Evolutionary conservation across 495 filamentous ascomycete genomes (phyloP).

Genomic region (Cudoniella acicularis): DNA sequence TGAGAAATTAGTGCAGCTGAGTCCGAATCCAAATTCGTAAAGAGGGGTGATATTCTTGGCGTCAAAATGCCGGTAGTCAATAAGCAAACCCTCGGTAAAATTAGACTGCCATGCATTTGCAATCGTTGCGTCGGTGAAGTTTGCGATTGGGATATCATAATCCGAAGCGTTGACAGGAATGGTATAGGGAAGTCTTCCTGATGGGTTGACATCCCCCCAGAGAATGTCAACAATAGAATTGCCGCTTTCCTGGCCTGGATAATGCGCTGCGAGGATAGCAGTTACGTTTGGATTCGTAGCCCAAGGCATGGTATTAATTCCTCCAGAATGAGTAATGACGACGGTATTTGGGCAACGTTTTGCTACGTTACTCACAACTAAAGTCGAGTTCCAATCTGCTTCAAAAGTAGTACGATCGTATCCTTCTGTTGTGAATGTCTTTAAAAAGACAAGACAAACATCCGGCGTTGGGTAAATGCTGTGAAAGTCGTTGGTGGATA

Average conservation of each 20-base stretch:
- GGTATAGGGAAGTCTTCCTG: conserved; percentile 84
- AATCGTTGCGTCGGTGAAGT: conserved; percentile 42
- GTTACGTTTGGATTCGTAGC: conserved; percentile 64
- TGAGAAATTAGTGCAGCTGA: conserved; percentile 65
- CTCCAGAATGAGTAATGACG: conserved; percentile 84
- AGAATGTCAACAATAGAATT: conserved; percentile 84
- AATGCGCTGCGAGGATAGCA: conserved; percentile 81
- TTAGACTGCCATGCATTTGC: conserved; percentile 23
- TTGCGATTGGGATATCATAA: conserved; percentile 18
- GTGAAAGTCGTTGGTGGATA: conserved; percentile 13
- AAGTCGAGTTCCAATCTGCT: conserved; percentile 68
- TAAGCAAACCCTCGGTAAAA: conserved; percentile 15
- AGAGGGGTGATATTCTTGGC: conserved; percentile 50
- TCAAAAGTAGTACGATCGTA: conserved; percentile 71
- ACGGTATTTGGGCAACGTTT: conserved; percentile 81
- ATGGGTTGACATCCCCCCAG: conserved; percentile 85
- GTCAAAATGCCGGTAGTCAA: conserved; percentile 68
- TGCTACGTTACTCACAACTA: conserved; percentile 75
- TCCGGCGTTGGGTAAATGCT: conserved; percentile 28
- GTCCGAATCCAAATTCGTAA: conserved; percentile 69
- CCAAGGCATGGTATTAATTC: conserved; percentile 73
- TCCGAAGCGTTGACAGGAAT: conserved; percentile 44
- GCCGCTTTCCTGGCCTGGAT: conserved; percentile 86
- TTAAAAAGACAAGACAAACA: conserved; percentile 77
- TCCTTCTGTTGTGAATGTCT: conserved; percentile 80